Evolutionary conservation across 148 eudicot species (phyloP), one percentile per base, ranked within the genome.

Genomic region (Rhododendron vialii): DNA sequence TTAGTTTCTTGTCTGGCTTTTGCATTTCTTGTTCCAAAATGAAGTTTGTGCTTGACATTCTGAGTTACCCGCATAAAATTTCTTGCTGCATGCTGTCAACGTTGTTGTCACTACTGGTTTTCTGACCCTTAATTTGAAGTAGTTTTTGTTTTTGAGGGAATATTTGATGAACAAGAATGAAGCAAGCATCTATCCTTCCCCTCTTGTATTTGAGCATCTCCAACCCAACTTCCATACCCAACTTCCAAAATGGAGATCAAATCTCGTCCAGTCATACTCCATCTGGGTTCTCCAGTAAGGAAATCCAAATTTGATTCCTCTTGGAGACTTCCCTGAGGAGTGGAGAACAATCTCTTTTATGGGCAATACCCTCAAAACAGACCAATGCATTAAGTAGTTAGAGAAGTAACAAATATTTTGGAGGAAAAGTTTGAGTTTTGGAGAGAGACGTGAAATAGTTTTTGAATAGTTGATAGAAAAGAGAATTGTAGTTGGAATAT

Each of bases 11-110:
- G 48, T 59, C 33, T 82, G 48, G 48, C 15, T 48, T 82, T 59
- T 82, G 14, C 69, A 28, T 59, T 36, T 82, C 30, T 57, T 59
- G 28, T 59, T 59, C 30, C 48, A 82, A 35, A 33, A 18, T 59
- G 50, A 80, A 3, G 73, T 35, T n/a, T 82, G 26, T 82, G 73
- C 69, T 82, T 14, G 84, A 57, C 84, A 57, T 82, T 36, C 30
- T 9, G 69, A 53, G 67, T 57, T 11, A 22, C 48, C 43, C 17
- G 0, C 48, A 13, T n/a, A 59, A 14, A 22, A 36, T 22, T 61
- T 59, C n/a, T n/a, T 30, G 45, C 67, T 81, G 81, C 57, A 78
- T 47, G 57, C 48, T 55, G n/a, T 35, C 45, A 33, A 61, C 7
- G 7, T 35, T 10, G 0, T 81, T 7, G 83, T 55, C 24, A 24